phyloP scores from a whole-genome alignment of 2,329 filamentous ascomycete species.

The Colletotrichum zoysiae region DNA sequence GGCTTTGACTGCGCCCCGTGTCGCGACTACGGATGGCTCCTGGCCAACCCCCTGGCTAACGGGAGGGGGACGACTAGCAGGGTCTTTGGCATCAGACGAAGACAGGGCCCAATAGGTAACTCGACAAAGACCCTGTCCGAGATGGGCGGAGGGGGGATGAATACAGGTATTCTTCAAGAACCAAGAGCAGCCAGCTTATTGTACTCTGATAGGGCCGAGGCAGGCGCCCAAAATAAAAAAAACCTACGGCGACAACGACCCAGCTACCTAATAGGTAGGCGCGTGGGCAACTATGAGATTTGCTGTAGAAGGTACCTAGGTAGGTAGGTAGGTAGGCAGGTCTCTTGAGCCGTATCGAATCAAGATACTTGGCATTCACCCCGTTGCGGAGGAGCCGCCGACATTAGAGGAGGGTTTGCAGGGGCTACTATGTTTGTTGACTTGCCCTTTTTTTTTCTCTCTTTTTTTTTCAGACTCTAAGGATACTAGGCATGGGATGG shows the following conservation, averaged over 20 bases:
- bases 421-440: not conserved
- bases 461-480: too few relatives aligned
- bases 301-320: conserved; percentile 12
- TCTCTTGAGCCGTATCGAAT: conserved; percentile 2
- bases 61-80: conserved; percentile 8
- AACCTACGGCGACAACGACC: not conserved
- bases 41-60: conserved; percentile 24
- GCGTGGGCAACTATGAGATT: not conserved
- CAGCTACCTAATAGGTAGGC: conserved; percentile 1
- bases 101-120: not conserved
- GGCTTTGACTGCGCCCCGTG: conserved; percentile 31
- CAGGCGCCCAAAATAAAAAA: not conserved
- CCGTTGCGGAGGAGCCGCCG: not conserved
- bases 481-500: not conserved
- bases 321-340: too few relatives aligned
- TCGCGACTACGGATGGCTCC: conserved; percentile 16
- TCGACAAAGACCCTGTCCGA: conserved; percentile 19
- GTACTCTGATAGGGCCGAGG: conserved; percentile 3
- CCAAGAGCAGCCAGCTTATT: not conserved
- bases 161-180: not conserved
- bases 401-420: not conserved
- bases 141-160: not conserved
- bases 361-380: not conserved
- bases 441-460: not conserved
- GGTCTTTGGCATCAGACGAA: conserved; percentile 1